phyloP scores from a whole-genome alignment of 345 rosid genomes.

The Passiflora organensis region DNA sequence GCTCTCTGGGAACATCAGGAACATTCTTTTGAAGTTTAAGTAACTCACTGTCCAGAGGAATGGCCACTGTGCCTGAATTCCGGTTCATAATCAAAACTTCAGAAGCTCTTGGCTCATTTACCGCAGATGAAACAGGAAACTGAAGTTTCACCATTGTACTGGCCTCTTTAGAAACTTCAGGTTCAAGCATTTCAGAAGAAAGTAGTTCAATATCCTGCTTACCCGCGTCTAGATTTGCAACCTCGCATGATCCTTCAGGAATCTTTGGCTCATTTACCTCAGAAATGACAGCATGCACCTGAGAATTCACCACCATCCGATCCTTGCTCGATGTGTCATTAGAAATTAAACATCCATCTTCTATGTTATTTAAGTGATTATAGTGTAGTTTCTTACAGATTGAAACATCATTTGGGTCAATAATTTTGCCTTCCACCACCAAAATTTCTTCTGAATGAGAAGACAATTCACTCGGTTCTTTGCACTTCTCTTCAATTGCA shows the following conservation, averaged over 20 bases:
- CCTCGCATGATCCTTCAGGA: not conserved
- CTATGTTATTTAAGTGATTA: constrained; percentile 14
- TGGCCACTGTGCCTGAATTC: constrained; percentile 3
- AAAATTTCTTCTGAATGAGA: constrained; percentile 20
- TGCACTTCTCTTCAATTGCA: constrained; percentile 18
- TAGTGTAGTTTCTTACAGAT: constrained; percentile 17
- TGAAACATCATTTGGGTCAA: constrained; percentile 21
- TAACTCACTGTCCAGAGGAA: constrained; percentile 4
- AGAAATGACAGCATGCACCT: constrained; percentile 14
- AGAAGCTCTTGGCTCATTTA: constrained; percentile 4
- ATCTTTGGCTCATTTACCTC: constrained; percentile 8
- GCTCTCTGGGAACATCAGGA: constrained; percentile 10
- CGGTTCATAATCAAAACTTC: constrained; percentile 3
- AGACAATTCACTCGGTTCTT: constrained; percentile 21
- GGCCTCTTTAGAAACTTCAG: constrained; percentile 3
- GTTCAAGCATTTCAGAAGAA: not conserved
- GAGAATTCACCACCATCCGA: constrained; percentile 15
- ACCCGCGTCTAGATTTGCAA: not conserved
- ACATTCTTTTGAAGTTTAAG: not conserved
- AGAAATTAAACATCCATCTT: constrained; percentile 16
- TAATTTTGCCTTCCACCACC: constrained; percentile 12
- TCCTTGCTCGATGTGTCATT: constrained; percentile 21
- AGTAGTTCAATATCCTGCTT: not conserved
- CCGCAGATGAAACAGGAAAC: constrained; percentile 12
- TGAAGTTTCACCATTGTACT: constrained; percentile 8